Conservation (phyloP, 1,284 basidiomycete genomes). For the Cutaneotrichosporon cavernicola region DNA sequence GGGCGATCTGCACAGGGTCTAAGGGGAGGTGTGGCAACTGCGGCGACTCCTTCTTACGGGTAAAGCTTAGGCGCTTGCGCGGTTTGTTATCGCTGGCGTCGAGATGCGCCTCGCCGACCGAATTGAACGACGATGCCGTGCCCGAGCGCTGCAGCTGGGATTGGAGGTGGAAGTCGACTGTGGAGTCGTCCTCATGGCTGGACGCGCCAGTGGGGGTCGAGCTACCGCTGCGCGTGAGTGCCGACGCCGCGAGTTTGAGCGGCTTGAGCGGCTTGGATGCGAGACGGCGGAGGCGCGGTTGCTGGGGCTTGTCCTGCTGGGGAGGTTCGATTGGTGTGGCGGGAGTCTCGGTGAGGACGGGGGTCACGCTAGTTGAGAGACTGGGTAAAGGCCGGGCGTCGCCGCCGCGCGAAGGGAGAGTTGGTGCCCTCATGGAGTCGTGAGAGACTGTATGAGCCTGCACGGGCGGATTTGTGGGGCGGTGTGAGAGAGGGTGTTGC, state of each 20-base stretch:
- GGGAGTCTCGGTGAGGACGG: slow-evolving; percentile 3
- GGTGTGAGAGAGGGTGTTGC: neutral
- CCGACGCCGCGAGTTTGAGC: slow-evolving; percentile 48
- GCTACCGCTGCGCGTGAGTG: slow-evolving; percentile 26
- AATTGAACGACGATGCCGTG: neutral
- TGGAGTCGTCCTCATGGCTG: neutral
- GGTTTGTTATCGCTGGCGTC: neutral
- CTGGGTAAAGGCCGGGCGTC: neutral
- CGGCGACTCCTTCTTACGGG: slow-evolving; percentile 20
- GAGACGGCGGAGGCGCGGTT: slow-evolving; percentile 30
- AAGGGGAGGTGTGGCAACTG: slow-evolving; percentile 3
- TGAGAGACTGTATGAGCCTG: neutral
- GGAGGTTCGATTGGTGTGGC: slow-evolving; percentile 3
- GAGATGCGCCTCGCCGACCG: neutral
- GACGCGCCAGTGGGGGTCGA: slow-evolving; percentile 8
- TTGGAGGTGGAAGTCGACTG: neutral
- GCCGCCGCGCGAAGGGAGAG: neutral
- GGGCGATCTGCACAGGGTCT: slow-evolving; percentile 39
- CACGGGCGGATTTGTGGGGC: neutral
- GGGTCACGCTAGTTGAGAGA: neutral
- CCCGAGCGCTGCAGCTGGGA: neutral
- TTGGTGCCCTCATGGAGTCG: neutral
- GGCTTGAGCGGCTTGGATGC: slow-evolving; percentile 48
- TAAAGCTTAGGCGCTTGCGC: slow-evolving; percentile 10
- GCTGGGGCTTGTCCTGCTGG: neutral